Conservation (phyloP, 768 basidiomycete species). For the Russula virescens region DNA sequence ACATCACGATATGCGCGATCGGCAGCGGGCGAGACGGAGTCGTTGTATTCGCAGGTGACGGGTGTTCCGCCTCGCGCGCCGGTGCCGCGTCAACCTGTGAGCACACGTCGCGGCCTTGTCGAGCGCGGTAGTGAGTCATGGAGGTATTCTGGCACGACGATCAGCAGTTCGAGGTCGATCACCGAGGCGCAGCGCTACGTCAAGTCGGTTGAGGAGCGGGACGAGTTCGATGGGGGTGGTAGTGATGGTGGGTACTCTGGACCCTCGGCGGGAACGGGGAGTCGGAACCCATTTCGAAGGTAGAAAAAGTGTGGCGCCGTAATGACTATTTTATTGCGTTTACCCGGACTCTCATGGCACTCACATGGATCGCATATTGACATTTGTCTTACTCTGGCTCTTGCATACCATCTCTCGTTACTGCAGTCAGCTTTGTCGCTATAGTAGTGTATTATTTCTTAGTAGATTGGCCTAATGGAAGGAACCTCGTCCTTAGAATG, state of each 20-base stretch:
- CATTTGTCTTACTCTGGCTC: too few relatives aligned
- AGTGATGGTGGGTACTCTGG: background rate
- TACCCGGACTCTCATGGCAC: too few relatives aligned
- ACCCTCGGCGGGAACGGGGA: slow-evolving; percentile 2
- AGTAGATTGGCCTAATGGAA: too few relatives aligned
- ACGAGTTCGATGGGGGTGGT: background rate
- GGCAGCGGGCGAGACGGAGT: slow-evolving; percentile 38
- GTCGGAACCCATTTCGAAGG: slow-evolving; percentile 12
- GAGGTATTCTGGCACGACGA: slow-evolving; percentile 45
- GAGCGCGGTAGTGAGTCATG: slow-evolving; percentile 35
- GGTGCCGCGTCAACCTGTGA: slow-evolving; percentile 69
- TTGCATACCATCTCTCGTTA: too few relatives aligned
- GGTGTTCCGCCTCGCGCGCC: slow-evolving; percentile 55
- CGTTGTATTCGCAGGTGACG: slow-evolving; percentile 65
- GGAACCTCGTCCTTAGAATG: too few relatives aligned
- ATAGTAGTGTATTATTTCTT: too few relatives aligned
- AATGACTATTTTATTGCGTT: too few relatives aligned
- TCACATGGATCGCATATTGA: too few relatives aligned
- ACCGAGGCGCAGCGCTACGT: slow-evolving; percentile 63
- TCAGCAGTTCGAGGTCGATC: slow-evolving; percentile 32
- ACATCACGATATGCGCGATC: slow-evolving; percentile 15
- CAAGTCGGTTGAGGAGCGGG: slow-evolving; percentile 36
- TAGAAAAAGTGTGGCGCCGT: background rate
- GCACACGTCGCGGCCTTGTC: slow-evolving; percentile 20
- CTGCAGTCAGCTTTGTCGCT: too few relatives aligned